Evolutionary conservation across 495 filamentous ascomycete genomes (phyloP), one percentile per base, ranked within the genome.

Genomic region (Tuber melanosporum): DNA sequence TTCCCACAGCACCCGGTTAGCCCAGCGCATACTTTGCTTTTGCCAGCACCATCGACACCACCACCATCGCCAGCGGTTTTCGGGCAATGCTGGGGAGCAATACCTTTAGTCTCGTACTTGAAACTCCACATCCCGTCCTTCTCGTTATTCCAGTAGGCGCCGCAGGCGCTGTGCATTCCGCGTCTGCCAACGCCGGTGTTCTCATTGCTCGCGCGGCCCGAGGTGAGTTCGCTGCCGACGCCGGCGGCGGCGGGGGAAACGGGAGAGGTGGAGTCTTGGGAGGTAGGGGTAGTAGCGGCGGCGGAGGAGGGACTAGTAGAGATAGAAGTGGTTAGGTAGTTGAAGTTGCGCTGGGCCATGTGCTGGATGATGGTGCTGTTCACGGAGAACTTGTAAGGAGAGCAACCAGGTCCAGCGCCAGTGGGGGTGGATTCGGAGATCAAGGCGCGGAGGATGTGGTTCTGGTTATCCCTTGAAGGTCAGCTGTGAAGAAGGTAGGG

Each of bases 351-450:
- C 87, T 75, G 89, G 85, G 71, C 89, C 85, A 91, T 86, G 83
- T 99, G 95, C 85, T 99, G 95, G 77, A 99, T 95, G 83, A 98
- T 98, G 79, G 94, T 98, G 88, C 93, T 96, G 88, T 96, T 97
- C 84, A 97, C 93, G 77, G 92, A 91, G 85, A 93, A 99, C 85
- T 98, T 97, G 88, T 91, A 96, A 22, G 85, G 85, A 22, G 80
- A 76, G n/a, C 80, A 75, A 39, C 88, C 84, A 75, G 86, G 87
- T 70, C 74, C 76, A n/a, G 85, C 76, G 72, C 84, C 82, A 71
- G 86, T 86, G 62, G 80, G 71, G 43, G 74, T 70, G 66, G 93
- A 91, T 81, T 97, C 94, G 75, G 91, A 88, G 84, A 98, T 94
- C 75, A 98, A 87, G 72, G 91, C 88, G 83, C 92, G 90, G 75